Base-by-base conservation (phyloP, 129 eudicot genomes). In the Lonicera japonica region DNA sequence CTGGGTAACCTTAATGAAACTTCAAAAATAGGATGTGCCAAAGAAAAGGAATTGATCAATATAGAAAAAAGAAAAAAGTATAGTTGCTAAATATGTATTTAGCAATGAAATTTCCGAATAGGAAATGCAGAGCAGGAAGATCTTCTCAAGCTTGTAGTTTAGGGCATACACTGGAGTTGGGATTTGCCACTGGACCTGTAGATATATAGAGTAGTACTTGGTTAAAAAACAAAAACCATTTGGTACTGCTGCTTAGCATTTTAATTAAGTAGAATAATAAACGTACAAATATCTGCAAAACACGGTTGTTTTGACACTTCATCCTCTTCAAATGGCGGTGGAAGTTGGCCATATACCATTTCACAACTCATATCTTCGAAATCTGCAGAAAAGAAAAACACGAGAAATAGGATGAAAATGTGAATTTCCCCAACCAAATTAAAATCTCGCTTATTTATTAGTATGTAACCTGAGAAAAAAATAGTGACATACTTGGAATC, bases 321-420 rank as follows among this genome's bases (percentile, higher is more conserved):
- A 72, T 92, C 98, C 54, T 87, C 91, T 70, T 87, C 95, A 66
- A 92, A 87, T 22, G 87, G 63, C 0, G 98, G 98, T 14, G 98
- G 98, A 63, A 75, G 73, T 78, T 87, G 98, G 36, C 98, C 98
- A 50, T 92, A 92, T 54, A 85, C 83, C 98, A 92, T 92, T 63
- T 92, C 98, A 51, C 98, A 92, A 69, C 98, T 92, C 98, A 92
- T 92, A 55, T 92, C 98, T 74, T 92, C 98, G 78, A 92, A 92
- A 79, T 92, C 98, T 92, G 75, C 67, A 34, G 16, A 38, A 20
- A 39, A 1, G 16, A 9, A 21, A 55, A 39, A 67, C 36, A 29
- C 36, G 6, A 29, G 36, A 29, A 0, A 57, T 0, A n/a, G 29
- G 19, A 38, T 21, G 47, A 17, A n/a, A 0, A 7, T 21, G 13